These are phyloP conservation scores for Colletotrichum melonis DNA, from an alignment of 2,329 filamentous ascomycete genomes.

Conservation along the genomic window DNA sequence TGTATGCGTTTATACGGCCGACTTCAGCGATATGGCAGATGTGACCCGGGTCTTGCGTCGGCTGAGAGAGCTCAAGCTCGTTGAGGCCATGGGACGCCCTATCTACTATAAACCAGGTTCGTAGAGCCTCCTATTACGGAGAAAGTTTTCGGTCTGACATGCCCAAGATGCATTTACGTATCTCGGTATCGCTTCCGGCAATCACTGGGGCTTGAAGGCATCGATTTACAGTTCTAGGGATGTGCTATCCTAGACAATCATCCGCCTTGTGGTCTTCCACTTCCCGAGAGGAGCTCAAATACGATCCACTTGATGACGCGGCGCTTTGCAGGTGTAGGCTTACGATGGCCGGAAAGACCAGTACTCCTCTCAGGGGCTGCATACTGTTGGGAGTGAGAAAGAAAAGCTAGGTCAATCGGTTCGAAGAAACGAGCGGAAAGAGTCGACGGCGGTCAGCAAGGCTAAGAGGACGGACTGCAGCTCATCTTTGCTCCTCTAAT, in stretches of 20 bases:
- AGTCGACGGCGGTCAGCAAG: background rate
- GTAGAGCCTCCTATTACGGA: constrained; percentile 39
- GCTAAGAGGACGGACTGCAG: background rate
- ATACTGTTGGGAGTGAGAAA: background rate
- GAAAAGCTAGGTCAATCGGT: no score
- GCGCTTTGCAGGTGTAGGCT: background rate
- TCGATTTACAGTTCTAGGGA: constrained; percentile 65
- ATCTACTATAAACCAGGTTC: constrained; percentile 85
- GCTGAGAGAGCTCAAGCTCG: constrained; percentile 71
- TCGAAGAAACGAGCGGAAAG: no score
- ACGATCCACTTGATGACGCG: background rate
- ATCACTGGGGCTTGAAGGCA: constrained; percentile 71
- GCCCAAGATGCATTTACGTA: constrained; percentile 74
- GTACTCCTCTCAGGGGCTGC: background rate
- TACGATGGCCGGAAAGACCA: background rate
- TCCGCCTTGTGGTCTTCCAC: background rate
- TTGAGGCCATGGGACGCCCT: constrained; percentile 55
- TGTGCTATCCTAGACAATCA: constrained; percentile 40
- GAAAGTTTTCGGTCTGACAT: constrained; percentile 17
- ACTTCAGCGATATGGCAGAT: constrained; percentile 78
- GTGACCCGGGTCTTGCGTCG: constrained; percentile 74
- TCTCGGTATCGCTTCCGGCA: constrained; percentile 69
- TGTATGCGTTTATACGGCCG: constrained; percentile 82
- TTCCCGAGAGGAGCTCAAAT: background rate
- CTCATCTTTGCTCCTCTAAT: background rate